Evolutionary conservation across 768 basidiomycete genomes (phyloP).

Genomic region (Amanita fuliginea): DNA sequence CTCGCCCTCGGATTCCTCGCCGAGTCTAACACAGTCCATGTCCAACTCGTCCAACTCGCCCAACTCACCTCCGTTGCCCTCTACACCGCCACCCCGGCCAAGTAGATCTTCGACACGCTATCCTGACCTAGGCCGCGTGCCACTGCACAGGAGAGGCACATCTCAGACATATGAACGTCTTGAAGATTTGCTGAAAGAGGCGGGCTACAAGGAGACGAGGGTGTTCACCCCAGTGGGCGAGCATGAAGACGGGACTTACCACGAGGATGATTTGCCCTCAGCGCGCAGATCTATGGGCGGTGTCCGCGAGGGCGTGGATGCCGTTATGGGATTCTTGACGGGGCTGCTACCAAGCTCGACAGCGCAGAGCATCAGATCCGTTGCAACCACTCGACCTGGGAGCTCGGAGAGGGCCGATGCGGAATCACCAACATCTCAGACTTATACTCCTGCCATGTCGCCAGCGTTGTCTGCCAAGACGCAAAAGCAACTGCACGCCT

Average conservation of each 20-base stretch:
- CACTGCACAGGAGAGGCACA: constrained; percentile 67
- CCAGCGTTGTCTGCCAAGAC: neutral
- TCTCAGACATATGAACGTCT: constrained; percentile 75
- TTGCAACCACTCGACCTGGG: neutral
- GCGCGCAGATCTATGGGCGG: constrained; percentile 16
- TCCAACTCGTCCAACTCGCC: constrained; percentile 31
- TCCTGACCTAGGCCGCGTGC: constrained; percentile 49
- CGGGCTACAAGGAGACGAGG: constrained; percentile 88
- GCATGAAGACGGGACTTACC: constrained; percentile 23
- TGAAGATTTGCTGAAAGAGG: constrained; percentile 77
- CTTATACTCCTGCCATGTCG: neutral
- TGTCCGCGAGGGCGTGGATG: constrained; percentile 42
- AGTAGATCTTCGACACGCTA: constrained; percentile 37
- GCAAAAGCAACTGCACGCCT: neutral
- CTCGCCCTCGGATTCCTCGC: constrained; percentile 26
- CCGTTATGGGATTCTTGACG: constrained; percentile 56
- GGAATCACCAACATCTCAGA: constrained; percentile 7
- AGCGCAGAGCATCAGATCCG: constrained; percentile 2
- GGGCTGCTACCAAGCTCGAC: constrained; percentile 40
- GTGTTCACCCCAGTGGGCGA: constrained; percentile 82
- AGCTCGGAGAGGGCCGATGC: constrained; percentile 7
- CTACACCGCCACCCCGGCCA: constrained; percentile 28
- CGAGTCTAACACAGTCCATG: constrained; percentile 28
- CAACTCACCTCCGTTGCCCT: constrained; percentile 28
- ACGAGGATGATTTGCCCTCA: constrained; percentile 12